Evolutionary conservation across 2,329 filamentous ascomycete species (phyloP).

Genomic region (Blumeriella jaapii): DNA sequence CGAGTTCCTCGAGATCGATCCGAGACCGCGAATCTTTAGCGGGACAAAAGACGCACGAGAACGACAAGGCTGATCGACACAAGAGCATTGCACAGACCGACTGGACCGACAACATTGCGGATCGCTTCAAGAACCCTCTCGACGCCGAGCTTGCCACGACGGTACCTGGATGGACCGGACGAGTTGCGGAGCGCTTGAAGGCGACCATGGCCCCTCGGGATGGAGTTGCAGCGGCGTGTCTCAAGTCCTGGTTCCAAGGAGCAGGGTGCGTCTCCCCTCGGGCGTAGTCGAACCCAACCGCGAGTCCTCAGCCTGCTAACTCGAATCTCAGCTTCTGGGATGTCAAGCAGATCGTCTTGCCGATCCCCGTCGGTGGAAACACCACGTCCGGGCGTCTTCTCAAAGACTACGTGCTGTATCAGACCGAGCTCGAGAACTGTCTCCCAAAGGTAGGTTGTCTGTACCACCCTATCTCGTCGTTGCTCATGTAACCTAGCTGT

Average conservation of each 20-base stretch:
- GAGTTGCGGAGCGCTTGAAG: slow-evolving; percentile 20
- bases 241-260: slow-evolving; percentile 25
- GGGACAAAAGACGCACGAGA: background rate
- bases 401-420: slow-evolving; percentile 16
- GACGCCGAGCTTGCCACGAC: slow-evolving; percentile 19
- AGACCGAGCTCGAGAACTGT: slow-evolving; percentile 16
- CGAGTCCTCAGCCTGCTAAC: background rate
- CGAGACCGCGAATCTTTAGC: slow-evolving; percentile 17
- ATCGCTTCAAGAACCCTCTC: slow-evolving; percentile 18
- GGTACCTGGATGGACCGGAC: slow-evolving; percentile 20
- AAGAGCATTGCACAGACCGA: slow-evolving; percentile 15
- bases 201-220: slow-evolving; percentile 19
- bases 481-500: slow-evolving; percentile 12
- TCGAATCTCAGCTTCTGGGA: slow-evolving; percentile 23
- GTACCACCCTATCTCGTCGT: background rate
- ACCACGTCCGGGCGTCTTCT: slow-evolving; percentile 15
- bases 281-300: background rate
- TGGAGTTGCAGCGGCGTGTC: slow-evolving; percentile 21
- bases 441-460: slow-evolving; percentile 16
- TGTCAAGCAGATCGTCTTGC: slow-evolving; percentile 21
- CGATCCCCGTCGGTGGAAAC: slow-evolving; percentile 19
- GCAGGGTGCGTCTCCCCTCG: slow-evolving; percentile 19
- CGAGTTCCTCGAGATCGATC: slow-evolving; percentile 25
- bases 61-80: slow-evolving; percentile 6
- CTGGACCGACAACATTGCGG: slow-evolving; percentile 22